Percentiles rank a stretch among this genome's conserved stretches.
These are phyloP conservation scores for Platismatia glauca DNA, from an alignment of 495 filamentous ascomycete genomes.

Conservation along the genomic window DNA sequence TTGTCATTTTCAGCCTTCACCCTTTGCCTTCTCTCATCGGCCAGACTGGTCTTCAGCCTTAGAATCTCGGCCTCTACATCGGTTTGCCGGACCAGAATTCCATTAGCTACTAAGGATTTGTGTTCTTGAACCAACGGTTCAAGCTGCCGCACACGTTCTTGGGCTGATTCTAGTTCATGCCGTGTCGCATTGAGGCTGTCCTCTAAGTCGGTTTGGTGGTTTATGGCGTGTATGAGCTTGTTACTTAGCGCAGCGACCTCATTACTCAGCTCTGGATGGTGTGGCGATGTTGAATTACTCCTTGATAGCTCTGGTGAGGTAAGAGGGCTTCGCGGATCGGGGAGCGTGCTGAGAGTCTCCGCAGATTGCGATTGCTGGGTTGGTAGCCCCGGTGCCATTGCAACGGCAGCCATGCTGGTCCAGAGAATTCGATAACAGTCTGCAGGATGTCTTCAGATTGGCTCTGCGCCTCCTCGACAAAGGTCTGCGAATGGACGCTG, in stretches of 20 bases:
- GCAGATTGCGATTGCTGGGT: constrained; percentile 28
- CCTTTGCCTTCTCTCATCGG: constrained; percentile 52
- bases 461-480: not conserved
- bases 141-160: constrained; percentile 55
- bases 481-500: not conserved
- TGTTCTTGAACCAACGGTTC: constrained; percentile 62
- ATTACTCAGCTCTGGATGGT: constrained; percentile 71
- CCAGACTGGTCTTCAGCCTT: constrained; percentile 56
- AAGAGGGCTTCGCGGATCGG: constrained; percentile 39
- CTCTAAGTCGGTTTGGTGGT: constrained; percentile 88
- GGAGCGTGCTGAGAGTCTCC: constrained; percentile 43
- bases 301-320: constrained; percentile 31
- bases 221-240: constrained; percentile 94
- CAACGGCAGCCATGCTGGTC: constrained; percentile 25
- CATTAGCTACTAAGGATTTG: constrained; percentile 59
- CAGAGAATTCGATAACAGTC: not conserved
- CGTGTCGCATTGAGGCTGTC: constrained; percentile 75
- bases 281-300: constrained; percentile 34
- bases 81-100: constrained; percentile 59
- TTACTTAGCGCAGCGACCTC: constrained; percentile 89
- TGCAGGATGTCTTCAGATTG: not conserved
- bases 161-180: constrained; percentile 72
- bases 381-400: constrained; percentile 21
- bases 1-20: constrained; percentile 59
- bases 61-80: constrained; percentile 62